phyloP scores from a whole-genome alignment of 768 basidiomycete species.

The Austroboletus festivus region DNA sequence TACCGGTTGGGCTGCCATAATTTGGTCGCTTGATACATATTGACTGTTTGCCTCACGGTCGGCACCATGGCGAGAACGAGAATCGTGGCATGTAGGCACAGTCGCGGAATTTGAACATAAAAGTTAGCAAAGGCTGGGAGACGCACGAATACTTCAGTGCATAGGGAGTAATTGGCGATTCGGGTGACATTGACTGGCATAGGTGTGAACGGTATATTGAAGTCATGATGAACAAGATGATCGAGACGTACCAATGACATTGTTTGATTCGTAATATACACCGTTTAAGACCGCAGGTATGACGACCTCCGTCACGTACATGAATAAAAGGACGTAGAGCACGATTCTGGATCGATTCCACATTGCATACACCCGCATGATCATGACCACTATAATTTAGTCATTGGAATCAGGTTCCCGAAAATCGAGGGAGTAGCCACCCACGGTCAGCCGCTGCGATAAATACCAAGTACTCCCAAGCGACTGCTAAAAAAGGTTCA shows the following conservation, averaged over 20 bases:
- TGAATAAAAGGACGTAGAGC: conserved; percentile 1
- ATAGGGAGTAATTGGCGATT: no score
- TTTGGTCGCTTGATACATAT: conserved; percentile 4
- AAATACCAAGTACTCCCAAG: conserved; percentile 14
- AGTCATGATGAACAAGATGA: no score
- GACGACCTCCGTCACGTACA: background rate
- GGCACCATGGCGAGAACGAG: conserved; percentile 3
- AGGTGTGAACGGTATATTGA: no score
- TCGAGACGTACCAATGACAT: no score
- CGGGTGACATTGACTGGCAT: no score
- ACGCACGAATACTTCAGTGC: background rate
- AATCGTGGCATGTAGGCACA: conserved; percentile 3
- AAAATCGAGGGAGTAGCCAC: background rate
- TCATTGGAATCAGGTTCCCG: background rate
- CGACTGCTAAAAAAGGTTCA: background rate
- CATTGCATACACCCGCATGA: no score
- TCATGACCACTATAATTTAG: conserved; percentile 13
- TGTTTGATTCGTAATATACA: no score
- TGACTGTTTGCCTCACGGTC: background rate
- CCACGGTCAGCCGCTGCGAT: conserved; percentile 15
- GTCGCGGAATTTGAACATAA: background rate
- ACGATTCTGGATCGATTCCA: conserved; percentile 12
- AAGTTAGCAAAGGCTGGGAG: background rate
- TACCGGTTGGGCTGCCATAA: conserved; percentile 1
- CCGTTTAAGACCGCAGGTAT: background rate